Percentiles rank a stretch among this genome's conserved stretches.
These are phyloP conservation scores for Hemisphaericaspora nanyangensis DNA, from an alignment of 805 yeast species.

Conservation along the genomic window DNA sequence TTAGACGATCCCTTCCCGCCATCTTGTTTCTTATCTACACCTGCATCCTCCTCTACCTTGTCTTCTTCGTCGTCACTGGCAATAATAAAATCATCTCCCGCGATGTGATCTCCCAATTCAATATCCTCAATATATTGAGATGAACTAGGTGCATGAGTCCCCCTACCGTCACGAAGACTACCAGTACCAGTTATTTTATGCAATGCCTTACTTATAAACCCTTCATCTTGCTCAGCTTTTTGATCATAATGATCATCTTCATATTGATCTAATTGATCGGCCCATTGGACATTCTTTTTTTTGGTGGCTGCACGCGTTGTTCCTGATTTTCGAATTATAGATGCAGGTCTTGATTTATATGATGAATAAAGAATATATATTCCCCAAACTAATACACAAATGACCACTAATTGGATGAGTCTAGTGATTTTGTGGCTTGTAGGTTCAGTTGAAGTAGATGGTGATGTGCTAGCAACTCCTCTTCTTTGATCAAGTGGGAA, in stretches of 20 bases:
- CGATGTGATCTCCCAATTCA: slow-evolving; percentile 35
- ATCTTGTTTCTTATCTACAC: neutral
- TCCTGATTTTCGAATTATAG: slow-evolving; percentile 36
- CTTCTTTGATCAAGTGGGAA: slow-evolving; percentile 27
- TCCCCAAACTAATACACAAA: slow-evolving; percentile 38
- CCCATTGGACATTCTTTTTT: slow-evolving; percentile 47
- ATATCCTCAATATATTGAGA: slow-evolving; percentile 29
- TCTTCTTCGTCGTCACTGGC: slow-evolving; percentile 45
- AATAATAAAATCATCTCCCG: slow-evolving; percentile 41
- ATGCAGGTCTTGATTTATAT: slow-evolving; percentile 36
- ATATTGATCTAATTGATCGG: slow-evolving; percentile 37
- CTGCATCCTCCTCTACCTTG: neutral
- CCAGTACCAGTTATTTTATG: slow-evolving; percentile 26
- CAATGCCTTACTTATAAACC: slow-evolving; percentile 35
- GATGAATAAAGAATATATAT: slow-evolving; percentile 34
- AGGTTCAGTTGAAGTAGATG: slow-evolving; percentile 3
- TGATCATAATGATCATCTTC: slow-evolving; percentile 19
- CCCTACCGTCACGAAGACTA: slow-evolving; percentile 17
- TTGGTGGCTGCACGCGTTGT: slow-evolving; percentile 22
- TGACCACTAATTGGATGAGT: slow-evolving; percentile 37
- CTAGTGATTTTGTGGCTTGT: slow-evolving; percentile 24
- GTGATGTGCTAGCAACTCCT: slow-evolving; percentile 1
- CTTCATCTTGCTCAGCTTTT: slow-evolving; percentile 20
- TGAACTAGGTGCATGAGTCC: slow-evolving; percentile 23
- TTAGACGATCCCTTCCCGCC: too few species aligned